A percentile compares a stretch with the other conserved stretches of the same genome.
phyloP scores from a whole-genome alignment of 805 yeast genomes.

The Metschnikowia amazonensis region DNA sequence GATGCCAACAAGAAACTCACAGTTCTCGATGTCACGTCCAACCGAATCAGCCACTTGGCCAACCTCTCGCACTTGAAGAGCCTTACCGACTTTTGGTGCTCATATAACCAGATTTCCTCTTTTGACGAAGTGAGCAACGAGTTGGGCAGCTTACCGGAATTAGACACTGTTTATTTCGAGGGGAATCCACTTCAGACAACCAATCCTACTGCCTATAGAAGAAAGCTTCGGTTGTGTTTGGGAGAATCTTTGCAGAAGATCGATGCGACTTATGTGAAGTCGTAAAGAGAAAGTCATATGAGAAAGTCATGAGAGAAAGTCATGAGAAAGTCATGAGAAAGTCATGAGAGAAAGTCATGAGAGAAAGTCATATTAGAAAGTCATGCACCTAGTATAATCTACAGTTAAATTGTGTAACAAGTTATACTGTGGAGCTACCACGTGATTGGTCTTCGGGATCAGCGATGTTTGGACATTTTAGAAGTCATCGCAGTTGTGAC shows the following conservation, averaged over 20 bases:
- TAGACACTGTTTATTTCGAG: slow-evolving; percentile 91
- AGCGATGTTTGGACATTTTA: too few relatives aligned
- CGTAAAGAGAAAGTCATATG: too few relatives aligned
- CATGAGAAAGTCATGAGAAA: too few relatives aligned
- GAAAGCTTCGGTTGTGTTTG: slow-evolving; percentile 71
- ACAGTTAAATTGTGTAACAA: too few relatives aligned
- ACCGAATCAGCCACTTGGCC: slow-evolving; percentile 57
- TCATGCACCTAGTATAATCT: too few relatives aligned
- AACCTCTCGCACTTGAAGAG: slow-evolving; percentile 59
- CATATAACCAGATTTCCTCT: slow-evolving; percentile 64
- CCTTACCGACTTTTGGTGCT: slow-evolving; percentile 94
- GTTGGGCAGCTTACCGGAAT: slow-evolving; percentile 54
- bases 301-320: too few relatives aligned
- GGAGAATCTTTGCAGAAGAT: slow-evolving; percentile 74
- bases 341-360: too few relatives aligned
- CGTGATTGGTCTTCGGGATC: too few relatives aligned
- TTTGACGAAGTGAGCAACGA: slow-evolving; percentile 68
- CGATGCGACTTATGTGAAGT: slow-evolving; percentile 75
- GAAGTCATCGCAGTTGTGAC: too few relatives aligned
- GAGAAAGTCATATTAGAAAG: too few relatives aligned
- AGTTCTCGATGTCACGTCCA: slow-evolving; percentile 79
- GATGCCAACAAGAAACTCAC: slow-evolving; percentile 64
- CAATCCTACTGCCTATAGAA: slow-evolving; percentile 78
- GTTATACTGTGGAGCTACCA: too few relatives aligned
- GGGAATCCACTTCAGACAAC: slow-evolving; percentile 80